phyloP scores from a whole-genome alignment of 1,139 yeast species.

The Magnusiomyces fungicola region DNA sequence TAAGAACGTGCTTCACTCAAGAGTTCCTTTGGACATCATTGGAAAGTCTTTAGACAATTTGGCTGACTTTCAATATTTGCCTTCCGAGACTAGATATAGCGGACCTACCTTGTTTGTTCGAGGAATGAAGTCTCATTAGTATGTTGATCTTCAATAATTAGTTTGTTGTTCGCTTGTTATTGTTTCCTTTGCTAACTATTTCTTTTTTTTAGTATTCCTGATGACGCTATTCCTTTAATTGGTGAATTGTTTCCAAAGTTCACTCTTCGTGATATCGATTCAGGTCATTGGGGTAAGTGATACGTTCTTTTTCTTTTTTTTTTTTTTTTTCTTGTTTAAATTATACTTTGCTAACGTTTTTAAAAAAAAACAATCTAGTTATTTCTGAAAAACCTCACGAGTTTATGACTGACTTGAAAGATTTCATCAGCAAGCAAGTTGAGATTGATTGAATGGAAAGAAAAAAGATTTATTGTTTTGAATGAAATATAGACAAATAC shows the following conservation, averaged over 20 bases:
- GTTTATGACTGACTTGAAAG: slow-evolving; percentile 16
- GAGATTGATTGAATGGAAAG: no score
- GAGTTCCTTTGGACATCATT: slow-evolving; percentile 65
- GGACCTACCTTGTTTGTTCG: slow-evolving; percentile 76
- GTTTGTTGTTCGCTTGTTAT: not conserved
- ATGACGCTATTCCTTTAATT: slow-evolving; percentile 68
- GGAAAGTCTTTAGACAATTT: slow-evolving; percentile 57
- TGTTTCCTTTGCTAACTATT: not conserved
- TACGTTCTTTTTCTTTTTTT: not conserved
- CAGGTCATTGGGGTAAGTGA: slow-evolving; percentile 73
- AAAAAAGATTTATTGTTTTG: no score
- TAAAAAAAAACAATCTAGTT: slow-evolving; percentile 13
- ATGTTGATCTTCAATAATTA: slow-evolving; percentile 13
- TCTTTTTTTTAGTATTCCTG: slow-evolving; percentile 47
- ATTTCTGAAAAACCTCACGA: slow-evolving; percentile 27
- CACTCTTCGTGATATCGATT: slow-evolving; percentile 62
- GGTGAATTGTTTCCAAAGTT: slow-evolving; percentile 77
- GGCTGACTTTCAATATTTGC: slow-evolving; percentile 71
- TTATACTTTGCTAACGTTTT: not conserved
- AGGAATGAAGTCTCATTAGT: slow-evolving; percentile 65
- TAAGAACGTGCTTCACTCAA: slow-evolving; percentile 27
- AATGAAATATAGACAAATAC: no score
- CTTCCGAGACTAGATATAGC: slow-evolving; percentile 47
- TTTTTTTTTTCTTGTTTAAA: not conserved
- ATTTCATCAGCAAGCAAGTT: slow-evolving; percentile 12